These are phyloP conservation scores for Physocladia obscura DNA, from an alignment of 192 early-diverging fungal species.

Conservation along the genomic window DNA sequence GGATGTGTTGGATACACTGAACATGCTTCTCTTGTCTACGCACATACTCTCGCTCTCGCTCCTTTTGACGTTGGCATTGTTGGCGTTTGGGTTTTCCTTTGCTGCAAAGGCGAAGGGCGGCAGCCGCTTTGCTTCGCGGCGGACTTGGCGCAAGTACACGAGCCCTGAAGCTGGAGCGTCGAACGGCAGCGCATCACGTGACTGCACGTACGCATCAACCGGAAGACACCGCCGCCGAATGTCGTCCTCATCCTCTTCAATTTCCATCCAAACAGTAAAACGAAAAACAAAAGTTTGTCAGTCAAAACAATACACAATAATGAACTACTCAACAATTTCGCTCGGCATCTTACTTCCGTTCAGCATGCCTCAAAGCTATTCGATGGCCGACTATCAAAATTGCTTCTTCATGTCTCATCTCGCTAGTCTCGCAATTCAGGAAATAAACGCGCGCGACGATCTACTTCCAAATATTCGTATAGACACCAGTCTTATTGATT, in stretches of 20 bases:
- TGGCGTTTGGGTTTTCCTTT: too few species aligned
- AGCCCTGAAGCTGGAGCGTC: slow-evolving; percentile 4
- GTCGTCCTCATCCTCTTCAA: slow-evolving; percentile 5
- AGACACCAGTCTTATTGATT: neutral
- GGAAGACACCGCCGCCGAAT: slow-evolving; percentile 11
- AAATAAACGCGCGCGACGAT: neutral
- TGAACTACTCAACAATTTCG: too few species aligned
- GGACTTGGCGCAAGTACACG: slow-evolving; percentile 23
- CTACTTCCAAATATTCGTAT: neutral
- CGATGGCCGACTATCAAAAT: neutral
- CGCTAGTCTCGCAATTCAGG: neutral
- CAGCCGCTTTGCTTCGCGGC: neutral
- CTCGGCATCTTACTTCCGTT: neutral
- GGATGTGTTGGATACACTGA: too few species aligned
- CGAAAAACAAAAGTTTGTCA: neutral
- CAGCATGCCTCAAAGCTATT: neutral
- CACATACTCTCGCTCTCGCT: too few species aligned
- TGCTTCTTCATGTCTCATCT: neutral
- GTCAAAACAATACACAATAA: too few species aligned
- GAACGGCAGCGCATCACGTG: slow-evolving; percentile 8
- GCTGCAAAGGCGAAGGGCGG: neutral
- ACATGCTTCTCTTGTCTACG: too few species aligned
- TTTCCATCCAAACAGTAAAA: neutral
- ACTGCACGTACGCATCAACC: slow-evolving; percentile 26
- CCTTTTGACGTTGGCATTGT: too few species aligned